Percentiles rank a stretch among this genome's conserved stretches.
Evolutionary conservation across 2,329 filamentous ascomycete species (phyloP).

Genomic region (Fusarium albidum): DNA sequence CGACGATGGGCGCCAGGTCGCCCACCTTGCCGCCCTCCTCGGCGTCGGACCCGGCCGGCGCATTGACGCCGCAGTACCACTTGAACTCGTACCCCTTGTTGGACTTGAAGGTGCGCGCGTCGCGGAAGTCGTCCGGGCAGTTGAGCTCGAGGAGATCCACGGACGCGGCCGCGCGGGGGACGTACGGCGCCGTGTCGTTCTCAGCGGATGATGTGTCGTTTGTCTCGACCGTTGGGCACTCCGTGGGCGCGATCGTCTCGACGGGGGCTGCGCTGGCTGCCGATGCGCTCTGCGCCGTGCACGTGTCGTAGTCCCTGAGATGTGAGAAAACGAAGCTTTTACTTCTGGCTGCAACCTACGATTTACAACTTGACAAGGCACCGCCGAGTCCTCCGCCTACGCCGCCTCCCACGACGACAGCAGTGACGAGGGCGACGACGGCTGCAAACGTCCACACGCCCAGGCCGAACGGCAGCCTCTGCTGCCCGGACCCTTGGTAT

Average conservation of each 20-base stretch:
- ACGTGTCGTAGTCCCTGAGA: constrained; percentile 6
- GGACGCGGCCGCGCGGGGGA: constrained; percentile 7
- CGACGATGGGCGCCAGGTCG: constrained; percentile 10
- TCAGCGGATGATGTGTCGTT: constrained; percentile 9
- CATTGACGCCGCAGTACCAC: constrained; percentile 31
- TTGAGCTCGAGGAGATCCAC: constrained; percentile 9
- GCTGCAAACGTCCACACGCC: constrained; percentile 29
- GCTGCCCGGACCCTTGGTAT: constrained; percentile 7
- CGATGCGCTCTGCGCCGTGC: background rate
- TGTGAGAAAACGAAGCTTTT: too few species aligned
- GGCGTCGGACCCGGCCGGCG: background rate
- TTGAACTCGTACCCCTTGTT: constrained; percentile 26
- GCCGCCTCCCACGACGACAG: constrained; percentile 27
- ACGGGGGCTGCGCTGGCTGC: background rate
- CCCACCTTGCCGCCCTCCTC: constrained; percentile 19
- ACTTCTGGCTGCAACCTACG: too few species aligned
- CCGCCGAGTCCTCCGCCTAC: constrained; percentile 29
- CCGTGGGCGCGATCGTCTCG: constrained; percentile 12
- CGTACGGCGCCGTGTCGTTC: constrained; percentile 18
- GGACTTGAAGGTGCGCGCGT: constrained; percentile 21
- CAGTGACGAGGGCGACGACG: constrained; percentile 21
- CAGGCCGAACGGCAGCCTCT: constrained; percentile 24
- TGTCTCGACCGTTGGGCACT: constrained; percentile 7
- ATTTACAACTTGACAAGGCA: constrained; percentile 22
- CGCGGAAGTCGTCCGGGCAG: constrained; percentile 11